These are phyloP conservation scores for Stenocarpella maydis DNA, from an alignment of 2,329 filamentous ascomycete genomes.

Conservation along the genomic window DNA sequence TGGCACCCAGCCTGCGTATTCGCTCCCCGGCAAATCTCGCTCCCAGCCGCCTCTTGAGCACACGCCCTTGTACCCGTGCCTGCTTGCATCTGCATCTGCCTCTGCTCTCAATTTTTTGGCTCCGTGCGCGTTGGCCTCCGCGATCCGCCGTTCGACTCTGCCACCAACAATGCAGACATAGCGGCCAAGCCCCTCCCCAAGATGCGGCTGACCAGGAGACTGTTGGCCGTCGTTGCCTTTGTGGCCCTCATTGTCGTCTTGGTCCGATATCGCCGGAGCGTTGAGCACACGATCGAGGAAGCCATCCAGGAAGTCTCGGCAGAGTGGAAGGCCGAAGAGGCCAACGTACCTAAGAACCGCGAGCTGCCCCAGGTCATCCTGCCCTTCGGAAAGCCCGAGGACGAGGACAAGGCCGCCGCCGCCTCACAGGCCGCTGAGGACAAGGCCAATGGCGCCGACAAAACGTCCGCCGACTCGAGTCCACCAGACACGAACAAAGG, in stretches of 20 bases:
- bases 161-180: conserved; percentile 32
- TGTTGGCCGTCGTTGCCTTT: conserved; percentile 31
- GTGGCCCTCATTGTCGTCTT: conserved; percentile 31
- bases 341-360: conserved; percentile 30
- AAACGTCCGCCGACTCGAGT: neutral
- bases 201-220: conserved; percentile 34
- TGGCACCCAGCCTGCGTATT: neutral
- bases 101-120: neutral
- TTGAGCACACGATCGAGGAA: conserved; percentile 34
- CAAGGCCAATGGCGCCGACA: neutral
- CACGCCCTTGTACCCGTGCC: neutral
- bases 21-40: neutral
- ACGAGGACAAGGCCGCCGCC: conserved; percentile 9
- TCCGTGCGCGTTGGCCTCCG: conserved; percentile 6
- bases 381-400: conserved; percentile 26
- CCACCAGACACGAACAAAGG: conserved; percentile 3
- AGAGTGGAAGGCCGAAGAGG: conserved; percentile 34
- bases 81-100: neutral
- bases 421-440: conserved; percentile 19
- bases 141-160: neutral
- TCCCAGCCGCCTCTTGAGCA: neutral
- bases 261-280: conserved; percentile 33
- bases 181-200: conserved; percentile 17
- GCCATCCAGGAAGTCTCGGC: conserved; percentile 33
- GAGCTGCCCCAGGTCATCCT: conserved; percentile 34